Evolutionary conservation across 2,329 filamentous ascomycete genomes (phyloP).

Genomic region (Fusarium napiforme): DNA sequence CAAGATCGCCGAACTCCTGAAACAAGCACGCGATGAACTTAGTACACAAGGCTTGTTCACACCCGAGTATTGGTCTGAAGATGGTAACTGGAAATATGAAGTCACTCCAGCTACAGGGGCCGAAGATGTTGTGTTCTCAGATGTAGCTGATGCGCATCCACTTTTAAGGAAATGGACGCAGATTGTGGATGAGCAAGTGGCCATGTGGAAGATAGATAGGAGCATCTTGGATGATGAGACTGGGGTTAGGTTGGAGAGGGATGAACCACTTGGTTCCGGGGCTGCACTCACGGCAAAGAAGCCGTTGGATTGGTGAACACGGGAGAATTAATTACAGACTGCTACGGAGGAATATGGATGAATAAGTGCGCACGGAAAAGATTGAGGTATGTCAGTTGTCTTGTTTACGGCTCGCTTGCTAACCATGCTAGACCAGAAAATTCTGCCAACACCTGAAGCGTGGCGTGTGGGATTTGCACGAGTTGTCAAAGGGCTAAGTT

Average conservation of each 20-base stretch:
- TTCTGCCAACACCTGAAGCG: no score
- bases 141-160: slow-evolving; percentile 76
- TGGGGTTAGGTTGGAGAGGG: slow-evolving; percentile 44
- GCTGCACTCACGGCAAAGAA: slow-evolving; percentile 45
- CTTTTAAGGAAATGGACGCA: slow-evolving; percentile 70
- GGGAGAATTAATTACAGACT: neutral
- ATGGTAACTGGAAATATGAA: slow-evolving; percentile 77
- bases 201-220: slow-evolving; percentile 50
- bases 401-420: neutral
- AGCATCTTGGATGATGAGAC: slow-evolving; percentile 50
- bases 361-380: neutral
- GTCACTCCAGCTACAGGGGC: slow-evolving; percentile 55
- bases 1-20: neutral
- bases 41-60: slow-evolving; percentile 72
- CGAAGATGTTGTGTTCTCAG: slow-evolving; percentile 63
- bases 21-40: slow-evolving; percentile 67
- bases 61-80: slow-evolving; percentile 71
- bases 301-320: slow-evolving; percentile 53
- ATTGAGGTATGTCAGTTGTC: slow-evolving; percentile 1
- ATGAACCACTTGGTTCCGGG: slow-evolving; percentile 44
- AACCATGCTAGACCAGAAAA: neutral
- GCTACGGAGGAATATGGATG: neutral
- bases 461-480: neutral
- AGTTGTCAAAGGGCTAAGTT: neutral
- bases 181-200: slow-evolving; percentile 47